These are phyloP conservation scores for Endocalyx cinctus DNA, from an alignment of 2,329 filamentous ascomycete species.

Conservation along the genomic window DNA sequence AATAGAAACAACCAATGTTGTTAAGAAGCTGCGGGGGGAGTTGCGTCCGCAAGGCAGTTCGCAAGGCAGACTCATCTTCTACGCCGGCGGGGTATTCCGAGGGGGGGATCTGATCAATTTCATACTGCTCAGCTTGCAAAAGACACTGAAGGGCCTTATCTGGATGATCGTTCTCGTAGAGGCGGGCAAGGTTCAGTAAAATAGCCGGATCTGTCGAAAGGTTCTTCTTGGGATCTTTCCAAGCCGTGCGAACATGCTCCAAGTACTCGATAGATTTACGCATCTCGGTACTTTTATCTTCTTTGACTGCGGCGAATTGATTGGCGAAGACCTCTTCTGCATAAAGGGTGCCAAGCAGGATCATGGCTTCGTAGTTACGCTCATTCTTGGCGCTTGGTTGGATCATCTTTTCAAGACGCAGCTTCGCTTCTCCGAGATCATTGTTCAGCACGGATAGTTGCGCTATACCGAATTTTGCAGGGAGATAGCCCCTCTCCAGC, in stretches of 20 bases:
- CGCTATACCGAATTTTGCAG: conserved; percentile 90
- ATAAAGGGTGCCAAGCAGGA: conserved; percentile 82
- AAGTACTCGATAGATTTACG: conserved; percentile 84
- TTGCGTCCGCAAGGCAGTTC: conserved; percentile 64
- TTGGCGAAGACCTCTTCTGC: conserved; percentile 89
- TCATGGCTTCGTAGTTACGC: conserved; percentile 77
- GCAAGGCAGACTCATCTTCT: conserved; percentile 57
- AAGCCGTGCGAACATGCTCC: conserved; percentile 77
- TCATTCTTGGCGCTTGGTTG: conserved; percentile 66
- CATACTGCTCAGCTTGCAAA: conserved; percentile 85
- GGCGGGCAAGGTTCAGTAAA: conserved; percentile 81
- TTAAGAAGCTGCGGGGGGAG: conserved; percentile 89
- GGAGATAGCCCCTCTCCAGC: conserved; percentile 83
- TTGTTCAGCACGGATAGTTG: conserved; percentile 82
- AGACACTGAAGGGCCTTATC: conserved; percentile 92
- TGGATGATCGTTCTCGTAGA: conserved; percentile 81
- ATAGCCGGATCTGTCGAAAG: conserved; percentile 78
- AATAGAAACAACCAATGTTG: conserved; percentile 96
- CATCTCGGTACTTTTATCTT: conserved; percentile 80
- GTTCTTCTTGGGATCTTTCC: conserved; percentile 91
- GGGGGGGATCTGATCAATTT: conserved; percentile 71
- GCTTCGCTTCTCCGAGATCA: conserved; percentile 87
- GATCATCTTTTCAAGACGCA: conserved; percentile 89
- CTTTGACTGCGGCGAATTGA: conserved; percentile 66
- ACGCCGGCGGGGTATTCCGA: conserved; percentile 59